phyloP scores from a whole-genome alignment of 306 rosid species.

The Ormosia emarginata region DNA sequence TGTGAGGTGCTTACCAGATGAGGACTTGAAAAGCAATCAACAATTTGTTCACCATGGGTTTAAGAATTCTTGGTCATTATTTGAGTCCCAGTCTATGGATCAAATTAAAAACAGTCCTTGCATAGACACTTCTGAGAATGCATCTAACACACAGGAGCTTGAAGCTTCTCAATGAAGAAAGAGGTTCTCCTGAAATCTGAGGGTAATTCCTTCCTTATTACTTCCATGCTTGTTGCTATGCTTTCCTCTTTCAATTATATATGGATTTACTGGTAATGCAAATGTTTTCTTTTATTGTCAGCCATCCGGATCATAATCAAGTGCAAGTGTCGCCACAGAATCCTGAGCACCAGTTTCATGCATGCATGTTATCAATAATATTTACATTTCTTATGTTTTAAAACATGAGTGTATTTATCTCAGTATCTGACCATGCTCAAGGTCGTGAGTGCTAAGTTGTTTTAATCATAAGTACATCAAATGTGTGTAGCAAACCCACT shows the following conservation, averaged over 20 bases:
- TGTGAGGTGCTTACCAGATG: conserved; percentile 32
- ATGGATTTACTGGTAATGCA: conserved; percentile 45
- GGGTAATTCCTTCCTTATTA: conserved; percentile 67
- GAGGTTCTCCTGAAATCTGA: conserved; percentile 2
- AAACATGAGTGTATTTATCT: conserved; percentile 28
- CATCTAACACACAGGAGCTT: conserved; percentile 47
- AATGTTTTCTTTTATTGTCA: conserved; percentile 48
- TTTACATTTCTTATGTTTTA: conserved; percentile 14
- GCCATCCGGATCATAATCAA: conserved; percentile 44
- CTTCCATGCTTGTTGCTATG: conserved; percentile 25
- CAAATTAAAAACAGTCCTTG: conserved; percentile 43
- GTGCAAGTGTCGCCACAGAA: conserved; percentile 23
- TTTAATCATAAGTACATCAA: background rate
- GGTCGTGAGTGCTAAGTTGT: conserved; percentile 17
- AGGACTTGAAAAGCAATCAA: conserved; percentile 33
- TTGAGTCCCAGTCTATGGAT: conserved; percentile 35
- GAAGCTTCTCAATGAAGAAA: conserved; percentile 60
- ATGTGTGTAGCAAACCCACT: conserved; percentile 8
- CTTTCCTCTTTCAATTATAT: conserved; percentile 17
- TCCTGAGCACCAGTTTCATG: conserved; percentile 23
- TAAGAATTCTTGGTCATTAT: conserved; percentile 26
- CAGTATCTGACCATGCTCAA: background rate
- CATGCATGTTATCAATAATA: conserved; percentile 14
- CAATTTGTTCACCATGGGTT: conserved; percentile 37
- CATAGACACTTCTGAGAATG: conserved; percentile 52